These are phyloP conservation scores for Bipolaris zeicola DNA, from an alignment of 2,329 filamentous ascomycete species.

Conservation along the genomic window DNA sequence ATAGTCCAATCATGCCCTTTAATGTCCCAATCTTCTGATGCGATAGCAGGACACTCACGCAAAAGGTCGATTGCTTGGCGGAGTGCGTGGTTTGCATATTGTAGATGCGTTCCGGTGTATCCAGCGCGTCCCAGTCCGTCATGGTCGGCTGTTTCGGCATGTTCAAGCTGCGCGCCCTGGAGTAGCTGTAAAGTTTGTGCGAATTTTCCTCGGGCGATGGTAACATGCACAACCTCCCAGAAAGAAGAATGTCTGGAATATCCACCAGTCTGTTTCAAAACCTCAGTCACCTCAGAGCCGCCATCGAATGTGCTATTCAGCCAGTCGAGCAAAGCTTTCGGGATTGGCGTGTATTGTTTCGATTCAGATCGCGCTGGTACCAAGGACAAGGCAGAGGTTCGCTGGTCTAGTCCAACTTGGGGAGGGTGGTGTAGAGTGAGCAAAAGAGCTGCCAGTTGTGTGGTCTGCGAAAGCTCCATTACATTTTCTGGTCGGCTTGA, in stretches of 20 bases:
- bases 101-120: conserved; percentile 77
- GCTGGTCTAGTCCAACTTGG: conserved; percentile 32
- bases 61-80: conserved; percentile 72
- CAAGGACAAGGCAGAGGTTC: conserved; percentile 32
- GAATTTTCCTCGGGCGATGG: conserved; percentile 77
- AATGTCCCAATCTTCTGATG: conserved; percentile 77
- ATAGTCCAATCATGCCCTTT: conserved; percentile 80
- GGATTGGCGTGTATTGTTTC: conserved; percentile 59
- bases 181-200: conserved; percentile 70
- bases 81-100: conserved; percentile 75
- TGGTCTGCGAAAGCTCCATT: conserved; percentile 72
- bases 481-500: conserved; percentile 53
- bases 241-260: conserved; percentile 78
- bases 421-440: conserved; percentile 74
- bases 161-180: conserved; percentile 75
- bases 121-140: conserved; percentile 68
- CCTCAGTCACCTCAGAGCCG: conserved; percentile 67
- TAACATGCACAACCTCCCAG: conserved; percentile 78
- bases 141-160: conserved; percentile 68
- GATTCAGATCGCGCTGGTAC: conserved; percentile 30
- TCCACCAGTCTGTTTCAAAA: conserved; percentile 69
- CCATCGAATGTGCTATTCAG: conserved; percentile 75
- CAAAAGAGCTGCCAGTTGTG: conserved; percentile 77
- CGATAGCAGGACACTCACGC: conserved; percentile 71
- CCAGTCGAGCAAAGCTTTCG: conserved; percentile 83